A percentile compares a stretch with the other conserved stretches of the same genome.
Evolutionary conservation across 2,329 filamentous ascomycete species (phyloP).

Genomic region (Coniella lustricola): DNA sequence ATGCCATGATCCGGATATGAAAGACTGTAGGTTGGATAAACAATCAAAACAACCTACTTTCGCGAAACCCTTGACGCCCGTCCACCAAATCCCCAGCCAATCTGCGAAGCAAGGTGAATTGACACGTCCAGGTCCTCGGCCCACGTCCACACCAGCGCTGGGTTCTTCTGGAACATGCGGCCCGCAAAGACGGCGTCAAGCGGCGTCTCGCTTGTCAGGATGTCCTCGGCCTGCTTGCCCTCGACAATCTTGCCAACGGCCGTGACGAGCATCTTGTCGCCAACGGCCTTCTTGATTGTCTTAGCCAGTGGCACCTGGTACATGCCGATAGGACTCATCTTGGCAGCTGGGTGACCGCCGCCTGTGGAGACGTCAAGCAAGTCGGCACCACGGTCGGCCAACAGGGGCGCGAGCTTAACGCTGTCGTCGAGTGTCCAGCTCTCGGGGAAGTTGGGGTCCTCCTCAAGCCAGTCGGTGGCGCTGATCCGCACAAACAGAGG

Average conservation of each 20-base stretch:
- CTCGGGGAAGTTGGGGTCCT: conserved; percentile 34
- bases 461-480: conserved; percentile 70
- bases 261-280: conserved; percentile 44
- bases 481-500: conserved; percentile 68
- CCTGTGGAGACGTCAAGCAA: conserved; percentile 66
- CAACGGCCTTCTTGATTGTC: conserved; percentile 63
- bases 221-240: conserved; percentile 37
- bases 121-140: conserved; percentile 45
- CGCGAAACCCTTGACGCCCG: conserved; percentile 6
- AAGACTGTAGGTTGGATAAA: too few species aligned
- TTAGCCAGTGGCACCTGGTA: conserved; percentile 69
- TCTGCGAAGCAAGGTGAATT: conserved; percentile 45
- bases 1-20: too few species aligned
- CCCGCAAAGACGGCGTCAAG: conserved; percentile 45
- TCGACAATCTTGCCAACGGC: conserved; percentile 43
- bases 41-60: background rate
- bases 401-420: conserved; percentile 51
- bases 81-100: conserved; percentile 48
- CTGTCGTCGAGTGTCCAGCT: conserved; percentile 64
- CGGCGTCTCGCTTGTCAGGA: conserved; percentile 35
- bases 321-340: conserved; percentile 37
- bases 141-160: conserved; percentile 47
- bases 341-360: conserved; percentile 54
- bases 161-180: conserved; percentile 52
- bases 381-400: conserved; percentile 64